Evolutionary conservation across 805 yeast species (phyloP).

Genomic region (Wickerhamomyces chambardii): DNA sequence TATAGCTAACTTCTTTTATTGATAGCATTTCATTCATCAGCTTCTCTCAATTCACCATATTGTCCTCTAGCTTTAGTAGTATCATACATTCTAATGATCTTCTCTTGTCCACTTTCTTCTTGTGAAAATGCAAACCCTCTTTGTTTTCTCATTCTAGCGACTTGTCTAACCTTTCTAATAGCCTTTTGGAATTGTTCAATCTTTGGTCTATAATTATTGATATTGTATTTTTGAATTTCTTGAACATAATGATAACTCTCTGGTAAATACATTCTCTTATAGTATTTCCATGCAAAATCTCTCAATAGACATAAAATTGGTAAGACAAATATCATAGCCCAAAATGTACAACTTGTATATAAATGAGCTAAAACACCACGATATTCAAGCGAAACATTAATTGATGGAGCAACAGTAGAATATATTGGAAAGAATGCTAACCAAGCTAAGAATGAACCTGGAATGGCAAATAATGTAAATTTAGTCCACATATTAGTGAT

Average conservation of each 20-base stretch:
- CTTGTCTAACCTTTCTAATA: conserved; percentile 94
- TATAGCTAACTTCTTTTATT: too few species aligned
- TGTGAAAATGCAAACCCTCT: conserved; percentile 98
- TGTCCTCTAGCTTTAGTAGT: conserved; percentile 78
- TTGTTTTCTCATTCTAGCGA: conserved; percentile 95
- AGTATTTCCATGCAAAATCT: conserved; percentile 92
- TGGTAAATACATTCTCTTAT: conserved; percentile 85
- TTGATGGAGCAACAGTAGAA: conserved; percentile 75
- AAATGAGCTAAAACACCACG: conserved; percentile 69
- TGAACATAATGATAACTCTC: conserved; percentile 93
- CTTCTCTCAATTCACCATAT: conserved; percentile 52
- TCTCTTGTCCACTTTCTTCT: conserved; percentile 90
- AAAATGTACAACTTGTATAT: conserved; percentile 71
- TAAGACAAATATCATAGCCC: conserved; percentile 74
- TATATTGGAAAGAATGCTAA: conserved; percentile 79
- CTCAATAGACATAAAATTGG: conserved; percentile 74
- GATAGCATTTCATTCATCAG: conserved; percentile 14
- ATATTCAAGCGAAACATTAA: conserved; percentile 77
- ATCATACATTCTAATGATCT: conserved; percentile 87
- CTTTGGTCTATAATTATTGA: conserved; percentile 91
- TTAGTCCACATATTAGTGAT: conserved; percentile 93
- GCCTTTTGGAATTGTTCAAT: conserved; percentile 96
- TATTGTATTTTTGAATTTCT: conserved; percentile 91
- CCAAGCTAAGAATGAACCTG: conserved; percentile 89
- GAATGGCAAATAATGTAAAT: conserved; percentile 84